Conservation (phyloP, 2,329 filamentous ascomycete genomes). For the Botrytis elliptica region DNA sequence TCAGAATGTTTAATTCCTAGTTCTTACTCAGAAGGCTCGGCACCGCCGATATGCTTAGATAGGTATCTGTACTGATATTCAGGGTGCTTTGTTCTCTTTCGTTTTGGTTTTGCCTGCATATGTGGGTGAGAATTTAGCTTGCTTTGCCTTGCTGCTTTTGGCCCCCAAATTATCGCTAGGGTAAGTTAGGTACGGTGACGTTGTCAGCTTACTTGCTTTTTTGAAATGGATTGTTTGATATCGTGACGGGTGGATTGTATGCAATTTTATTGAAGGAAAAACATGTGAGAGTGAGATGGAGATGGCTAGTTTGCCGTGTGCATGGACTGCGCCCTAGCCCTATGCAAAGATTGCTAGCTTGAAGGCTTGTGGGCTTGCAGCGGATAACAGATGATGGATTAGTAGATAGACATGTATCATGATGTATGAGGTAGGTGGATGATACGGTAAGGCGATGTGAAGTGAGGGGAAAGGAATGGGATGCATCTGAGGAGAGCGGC, state of each 20-base stretch:
- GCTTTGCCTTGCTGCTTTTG: background rate
- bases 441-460: background rate
- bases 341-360: background rate
- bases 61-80: background rate
- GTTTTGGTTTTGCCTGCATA: background rate
- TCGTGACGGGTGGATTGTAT: background rate
- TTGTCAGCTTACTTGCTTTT: background rate
- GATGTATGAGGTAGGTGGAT: background rate
- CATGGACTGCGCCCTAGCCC: constrained; percentile 3
- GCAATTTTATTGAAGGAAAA: background rate
- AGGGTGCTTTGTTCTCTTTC: background rate
- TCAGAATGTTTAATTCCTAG: background rate
- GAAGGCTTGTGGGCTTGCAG: background rate
- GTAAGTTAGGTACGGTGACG: background rate
- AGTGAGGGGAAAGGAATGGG: background rate
- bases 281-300: background rate
- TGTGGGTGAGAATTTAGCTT: background rate
- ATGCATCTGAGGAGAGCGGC: background rate
- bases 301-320: background rate
- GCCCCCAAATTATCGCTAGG: background rate
- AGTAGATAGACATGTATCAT: too few species aligned
- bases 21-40: background rate
- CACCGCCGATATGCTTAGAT: background rate
- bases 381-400: background rate
- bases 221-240: background rate